Evolutionary conservation across 495 filamentous ascomycete species (phyloP).

Genomic region (Podospora anserina): DNA sequence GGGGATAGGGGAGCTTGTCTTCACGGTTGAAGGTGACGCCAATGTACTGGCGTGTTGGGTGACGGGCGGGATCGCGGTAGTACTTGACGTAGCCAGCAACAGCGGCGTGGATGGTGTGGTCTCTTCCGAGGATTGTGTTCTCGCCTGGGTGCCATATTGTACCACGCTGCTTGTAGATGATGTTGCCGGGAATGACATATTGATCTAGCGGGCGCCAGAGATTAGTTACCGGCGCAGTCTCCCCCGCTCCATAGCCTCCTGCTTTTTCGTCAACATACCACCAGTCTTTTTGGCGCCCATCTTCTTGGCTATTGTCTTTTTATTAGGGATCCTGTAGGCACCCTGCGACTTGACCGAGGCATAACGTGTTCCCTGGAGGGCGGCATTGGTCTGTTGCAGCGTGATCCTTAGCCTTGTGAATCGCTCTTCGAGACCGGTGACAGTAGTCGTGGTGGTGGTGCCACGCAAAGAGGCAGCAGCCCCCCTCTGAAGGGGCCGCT

Average conservation of each 20-base stretch:
- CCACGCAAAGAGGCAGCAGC: conserved; percentile 14
- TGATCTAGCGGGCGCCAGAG: conserved; percentile 52
- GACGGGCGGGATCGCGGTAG: conserved; percentile 77
- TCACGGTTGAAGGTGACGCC: conserved; percentile 81
- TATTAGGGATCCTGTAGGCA: conserved; percentile 73
- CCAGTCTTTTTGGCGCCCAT: conserved; percentile 90
- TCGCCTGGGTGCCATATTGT: conserved; percentile 93
- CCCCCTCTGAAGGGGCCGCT: conserved; percentile 47
- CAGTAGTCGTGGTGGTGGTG: neutral
- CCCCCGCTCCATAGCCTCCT: neutral
- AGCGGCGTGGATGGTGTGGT: conserved; percentile 92
- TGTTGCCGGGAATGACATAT: conserved; percentile 90
- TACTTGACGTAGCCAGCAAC: conserved; percentile 88
- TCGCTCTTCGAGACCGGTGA: conserved; percentile 20
- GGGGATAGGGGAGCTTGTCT: conserved; percentile 68
- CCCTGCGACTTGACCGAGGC: conserved; percentile 86
- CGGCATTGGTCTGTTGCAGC: conserved; percentile 24
- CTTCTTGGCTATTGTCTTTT: conserved; percentile 87
- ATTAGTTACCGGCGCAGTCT: conserved; percentile 2
- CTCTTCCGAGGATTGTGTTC: conserved; percentile 89
- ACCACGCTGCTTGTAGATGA: conserved; percentile 95
- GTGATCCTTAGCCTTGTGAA: conserved; percentile 27
- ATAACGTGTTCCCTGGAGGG: conserved; percentile 55
- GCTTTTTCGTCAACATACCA: conserved; percentile 47
- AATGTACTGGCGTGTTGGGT: conserved; percentile 86